Percentiles rank a stretch among this genome's conserved stretches.
phyloP scores from a whole-genome alignment of 257 asterid genomes.

The Solanum clarkiae region DNA sequence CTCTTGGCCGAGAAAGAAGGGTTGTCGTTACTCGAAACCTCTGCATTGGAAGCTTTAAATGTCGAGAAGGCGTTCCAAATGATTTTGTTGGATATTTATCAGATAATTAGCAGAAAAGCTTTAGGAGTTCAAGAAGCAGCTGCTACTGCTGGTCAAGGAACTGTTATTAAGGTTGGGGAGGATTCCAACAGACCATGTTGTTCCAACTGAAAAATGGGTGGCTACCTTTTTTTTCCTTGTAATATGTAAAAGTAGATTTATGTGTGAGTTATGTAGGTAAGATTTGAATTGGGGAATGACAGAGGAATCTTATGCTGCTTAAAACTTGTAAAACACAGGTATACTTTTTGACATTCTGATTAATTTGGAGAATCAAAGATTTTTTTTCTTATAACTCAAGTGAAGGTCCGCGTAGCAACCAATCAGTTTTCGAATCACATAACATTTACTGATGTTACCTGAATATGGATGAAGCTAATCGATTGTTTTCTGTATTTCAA shows the following conservation, averaged over 20 bases:
- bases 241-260: not conserved
- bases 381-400: not conserved
- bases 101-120: constrained; percentile 33
- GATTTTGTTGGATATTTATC: constrained; percentile 31
- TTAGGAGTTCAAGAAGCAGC: constrained; percentile 37
- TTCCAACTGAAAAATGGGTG: constrained; percentile 7
- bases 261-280: not conserved
- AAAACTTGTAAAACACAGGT: not conserved
- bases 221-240: not conserved
- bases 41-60: constrained; percentile 30
- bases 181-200: constrained; percentile 19
- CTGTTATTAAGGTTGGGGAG: constrained; percentile 29
- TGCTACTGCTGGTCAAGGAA: constrained; percentile 25
- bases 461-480: not conserved
- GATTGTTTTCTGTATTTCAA: not conserved
- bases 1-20: constrained; percentile 41
- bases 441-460: not conserved
- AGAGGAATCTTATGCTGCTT: not conserved
- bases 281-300: not conserved
- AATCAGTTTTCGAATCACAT: not conserved
- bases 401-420: not conserved
- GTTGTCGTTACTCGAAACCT: constrained; percentile 28
- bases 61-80: constrained; percentile 34
- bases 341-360: not conserved
- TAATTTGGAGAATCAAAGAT: not conserved